These are phyloP conservation scores for Lentinus tigrinus DNA, from an alignment of 768 basidiomycete species.

Conservation along the genomic window DNA sequence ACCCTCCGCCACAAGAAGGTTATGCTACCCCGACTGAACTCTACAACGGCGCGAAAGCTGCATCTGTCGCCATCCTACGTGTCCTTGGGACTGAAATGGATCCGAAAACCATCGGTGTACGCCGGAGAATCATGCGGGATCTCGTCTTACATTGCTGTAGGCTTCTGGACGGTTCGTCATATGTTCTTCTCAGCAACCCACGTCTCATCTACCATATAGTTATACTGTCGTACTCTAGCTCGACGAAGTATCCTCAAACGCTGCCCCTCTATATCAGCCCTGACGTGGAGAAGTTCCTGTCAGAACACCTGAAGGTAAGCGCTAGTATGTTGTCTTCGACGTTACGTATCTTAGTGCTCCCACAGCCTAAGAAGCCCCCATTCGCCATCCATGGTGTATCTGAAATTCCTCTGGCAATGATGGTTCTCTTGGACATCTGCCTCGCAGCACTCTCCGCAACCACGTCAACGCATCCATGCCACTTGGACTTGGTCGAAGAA, in stretches of 20 bases:
- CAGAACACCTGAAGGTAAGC: too few relatives aligned
- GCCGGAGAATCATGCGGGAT: constrained; percentile 24
- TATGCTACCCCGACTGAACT: constrained; percentile 48
- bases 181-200: too few relatives aligned
- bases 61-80: constrained; percentile 46
- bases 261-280: too few relatives aligned
- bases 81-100: constrained; percentile 42
- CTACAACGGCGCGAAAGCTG: constrained; percentile 44
- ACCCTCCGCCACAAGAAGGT: constrained; percentile 36
- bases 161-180: constrained; percentile 3
- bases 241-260: too few relatives aligned
- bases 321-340: background rate
- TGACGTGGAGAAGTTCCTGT: too few relatives aligned
- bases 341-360: background rate
- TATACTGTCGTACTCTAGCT: too few relatives aligned
- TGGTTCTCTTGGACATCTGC: constrained; percentile 44
- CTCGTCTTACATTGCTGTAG: constrained; percentile 41
- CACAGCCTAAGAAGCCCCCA: background rate
- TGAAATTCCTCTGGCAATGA: constrained; percentile 47
- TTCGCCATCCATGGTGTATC: constrained; percentile 17
- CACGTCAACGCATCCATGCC: constrained; percentile 47
- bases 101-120: background rate
- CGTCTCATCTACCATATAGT: too few relatives aligned
- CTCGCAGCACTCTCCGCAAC: constrained; percentile 41
- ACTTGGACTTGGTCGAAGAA: constrained; percentile 46